Evolutionary conservation across 208 protist species (phyloP), one percentile per base, ranked within the genome.

Genomic region (Leishmania tarentolae): DNA sequence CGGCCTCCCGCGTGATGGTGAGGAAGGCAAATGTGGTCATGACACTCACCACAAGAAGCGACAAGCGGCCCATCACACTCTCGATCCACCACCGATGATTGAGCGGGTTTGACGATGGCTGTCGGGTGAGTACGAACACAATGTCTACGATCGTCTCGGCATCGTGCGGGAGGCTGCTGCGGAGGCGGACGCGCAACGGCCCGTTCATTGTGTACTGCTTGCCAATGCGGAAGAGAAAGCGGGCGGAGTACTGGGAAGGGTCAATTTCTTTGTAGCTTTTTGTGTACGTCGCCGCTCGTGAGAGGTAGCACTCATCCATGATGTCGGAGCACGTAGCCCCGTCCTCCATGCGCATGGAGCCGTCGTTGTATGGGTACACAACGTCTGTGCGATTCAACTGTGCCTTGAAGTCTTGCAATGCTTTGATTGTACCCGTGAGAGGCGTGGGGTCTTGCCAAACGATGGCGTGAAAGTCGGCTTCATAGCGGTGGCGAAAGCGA

Each of bases 41-140:
- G 24, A 53, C 7, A 46, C 61, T 63, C 31, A 68, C 56, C n/a
- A 77, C 35, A 35, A 85, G 76, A 37, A 85, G 76, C 24, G 71
- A 59, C n/a, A 82, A 61, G 50, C 82, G 77, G 42, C 82, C 82
- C n/a, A 46, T 42, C 2, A 79, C 71, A 35, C 63, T 53, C 56
- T 85, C 82, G n/a, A 79, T 53, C 82, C 82, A 85, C 82, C 82
- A 85, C 44, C 82, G 77, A 57, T 63, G 46, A 73, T 85, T 59
- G 37, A 85, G 77, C 9, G 47, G 77, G 72, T 85, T 81, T 42
- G 56, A 24, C 15, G 77, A 15, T 44, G 82, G 82, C 28, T 61
- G 57, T 50, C 77, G 71, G 46, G 7, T 79, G n/a, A 85, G 73
- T 44, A 85, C 82, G 19, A 85, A 9, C 24, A 85, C 82, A 42